phyloP scores from a whole-genome alignment of 2,329 filamentous ascomycete species.

The Paracorniculantispora psalliotae region DNA sequence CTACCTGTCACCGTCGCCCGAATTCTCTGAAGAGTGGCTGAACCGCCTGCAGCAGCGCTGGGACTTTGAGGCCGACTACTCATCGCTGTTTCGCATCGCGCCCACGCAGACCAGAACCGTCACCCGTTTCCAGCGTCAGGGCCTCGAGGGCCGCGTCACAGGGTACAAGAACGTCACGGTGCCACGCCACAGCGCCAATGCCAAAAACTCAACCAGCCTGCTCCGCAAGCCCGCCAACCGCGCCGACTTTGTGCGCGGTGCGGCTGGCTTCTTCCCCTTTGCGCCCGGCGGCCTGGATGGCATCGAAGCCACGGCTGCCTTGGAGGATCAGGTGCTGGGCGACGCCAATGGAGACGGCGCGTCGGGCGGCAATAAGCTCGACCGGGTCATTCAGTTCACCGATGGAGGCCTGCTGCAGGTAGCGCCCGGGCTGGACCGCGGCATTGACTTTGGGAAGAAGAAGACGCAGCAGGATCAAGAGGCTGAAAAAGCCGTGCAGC shows the following conservation, averaged over 20 bases:
- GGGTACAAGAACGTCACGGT: slow-evolving; percentile 94
- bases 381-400: slow-evolving; percentile 77
- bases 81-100: slow-evolving; percentile 79
- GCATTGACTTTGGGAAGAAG: slow-evolving; percentile 64
- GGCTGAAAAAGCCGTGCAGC: slow-evolving; percentile 65
- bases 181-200: slow-evolving; percentile 80
- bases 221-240: slow-evolving; percentile 78
- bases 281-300: slow-evolving; percentile 84
- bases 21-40: slow-evolving; percentile 81
- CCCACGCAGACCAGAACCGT: slow-evolving; percentile 93
- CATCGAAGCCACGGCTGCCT: slow-evolving; percentile 77
- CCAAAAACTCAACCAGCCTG: slow-evolving; percentile 91
- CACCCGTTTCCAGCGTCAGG: slow-evolving; percentile 85
- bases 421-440: slow-evolving; percentile 76
- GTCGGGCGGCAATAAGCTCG: slow-evolving; percentile 55
- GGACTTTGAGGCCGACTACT: slow-evolving; percentile 75
- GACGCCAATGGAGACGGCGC: slow-evolving; percentile 39
- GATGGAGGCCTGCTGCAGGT: slow-evolving; percentile 75
- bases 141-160: slow-evolving; percentile 85
- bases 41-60: slow-evolving; percentile 84
- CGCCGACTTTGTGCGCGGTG: slow-evolving; percentile 88
- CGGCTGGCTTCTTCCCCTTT: slow-evolving; percentile 91
- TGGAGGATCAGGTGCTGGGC: slow-evolving; percentile 69
- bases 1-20: slow-evolving; percentile 72
- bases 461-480: slow-evolving; percentile 53